These are phyloP conservation scores for Eucalyptus microcorys DNA, from an alignment of 345 rosid species.

Conservation along the genomic window DNA sequence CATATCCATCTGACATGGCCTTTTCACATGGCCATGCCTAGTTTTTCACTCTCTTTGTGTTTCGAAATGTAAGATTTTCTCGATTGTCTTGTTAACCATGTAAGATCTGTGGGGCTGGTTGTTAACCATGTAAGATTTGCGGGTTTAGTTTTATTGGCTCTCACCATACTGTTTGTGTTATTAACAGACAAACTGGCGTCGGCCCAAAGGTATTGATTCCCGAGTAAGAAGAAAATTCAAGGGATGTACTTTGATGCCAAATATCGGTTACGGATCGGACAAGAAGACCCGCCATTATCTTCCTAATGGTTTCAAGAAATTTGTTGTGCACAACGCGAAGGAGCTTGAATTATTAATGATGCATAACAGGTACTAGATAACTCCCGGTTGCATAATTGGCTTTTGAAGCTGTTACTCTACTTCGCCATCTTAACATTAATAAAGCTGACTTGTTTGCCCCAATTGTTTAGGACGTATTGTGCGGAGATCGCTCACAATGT, in stretches of 20 bases:
- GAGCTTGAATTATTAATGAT: constrained; percentile 86
- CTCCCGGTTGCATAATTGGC: not conserved
- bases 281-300: constrained; percentile 77
- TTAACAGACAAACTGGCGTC: constrained; percentile 60
- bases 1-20: not conserved
- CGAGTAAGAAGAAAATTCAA: constrained; percentile 79
- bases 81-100: not conserved
- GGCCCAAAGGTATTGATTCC: constrained; percentile 87
- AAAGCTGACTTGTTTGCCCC: not conserved
- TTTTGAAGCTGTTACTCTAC: not conserved
- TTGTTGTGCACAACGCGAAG: constrained; percentile 55
- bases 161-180: not conserved
- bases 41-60: not conserved
- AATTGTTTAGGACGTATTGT: constrained; percentile 45
- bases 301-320: constrained; percentile 82
- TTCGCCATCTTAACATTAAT: not conserved
- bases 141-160: not conserved
- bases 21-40: not conserved
- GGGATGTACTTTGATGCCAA: constrained; percentile 75
- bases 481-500: constrained; percentile 84
- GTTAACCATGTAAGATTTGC: not conserved
- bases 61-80: not conserved
- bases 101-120: not conserved
- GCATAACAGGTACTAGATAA: constrained; percentile 61
- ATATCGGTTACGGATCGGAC: constrained; percentile 73